Percentiles rank a stretch among this genome's conserved stretches.
phyloP scores from a whole-genome alignment of 306 rosid species.

The Medicago ruthenica region DNA sequence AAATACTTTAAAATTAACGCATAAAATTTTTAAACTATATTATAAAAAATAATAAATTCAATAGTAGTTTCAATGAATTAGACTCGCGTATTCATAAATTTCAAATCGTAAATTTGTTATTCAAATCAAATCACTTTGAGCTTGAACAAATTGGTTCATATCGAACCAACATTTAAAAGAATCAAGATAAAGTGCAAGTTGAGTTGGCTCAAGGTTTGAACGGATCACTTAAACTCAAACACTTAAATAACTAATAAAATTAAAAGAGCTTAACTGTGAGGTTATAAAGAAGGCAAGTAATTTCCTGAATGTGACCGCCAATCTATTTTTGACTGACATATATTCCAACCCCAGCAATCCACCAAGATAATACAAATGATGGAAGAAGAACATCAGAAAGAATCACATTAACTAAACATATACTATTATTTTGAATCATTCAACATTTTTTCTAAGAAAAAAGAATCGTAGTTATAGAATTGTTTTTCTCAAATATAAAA shows the following conservation, averaged over 20 bases:
- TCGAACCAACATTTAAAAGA: too few species aligned
- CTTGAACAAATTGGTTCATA: too few species aligned
- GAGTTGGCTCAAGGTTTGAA: too few species aligned
- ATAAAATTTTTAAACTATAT: too few species aligned
- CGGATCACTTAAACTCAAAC: too few species aligned
- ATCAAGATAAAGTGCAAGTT: too few species aligned
- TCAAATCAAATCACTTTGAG: too few species aligned
- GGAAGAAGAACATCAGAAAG: conserved; percentile 12
- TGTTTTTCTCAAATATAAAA: not conserved
- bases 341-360: conserved; percentile 42
- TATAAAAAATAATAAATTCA: too few species aligned
- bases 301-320: conserved; percentile 34
- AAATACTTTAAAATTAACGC: too few species aligned
- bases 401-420: conserved; percentile 1
- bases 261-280: conserved; percentile 34
- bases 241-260: not conserved
- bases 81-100: too few species aligned
- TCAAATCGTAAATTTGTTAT: too few species aligned
- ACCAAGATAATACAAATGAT: conserved; percentile 29
- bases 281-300: conserved; percentile 45
- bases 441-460: not conserved
- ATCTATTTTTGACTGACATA: conserved; percentile 28
- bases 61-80: too few species aligned
- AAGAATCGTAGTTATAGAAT: not conserved
- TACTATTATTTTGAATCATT: not conserved